These are phyloP conservation scores for Phytophthora fragariaefolia DNA, from an alignment of 352 stramenopile species.

Conservation along the genomic window DNA sequence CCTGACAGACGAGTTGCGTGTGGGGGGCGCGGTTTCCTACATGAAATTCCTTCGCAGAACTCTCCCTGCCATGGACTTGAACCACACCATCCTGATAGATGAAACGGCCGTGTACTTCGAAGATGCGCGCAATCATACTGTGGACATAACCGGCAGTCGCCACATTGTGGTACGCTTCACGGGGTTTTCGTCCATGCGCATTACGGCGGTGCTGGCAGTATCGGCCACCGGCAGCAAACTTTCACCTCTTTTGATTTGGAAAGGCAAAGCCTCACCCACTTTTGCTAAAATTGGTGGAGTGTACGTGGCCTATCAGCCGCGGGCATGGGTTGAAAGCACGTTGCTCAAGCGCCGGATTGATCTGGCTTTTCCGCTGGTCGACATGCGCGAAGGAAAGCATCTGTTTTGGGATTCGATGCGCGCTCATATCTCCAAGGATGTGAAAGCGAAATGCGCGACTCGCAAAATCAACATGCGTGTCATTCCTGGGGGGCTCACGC, in stretches of 20 bases:
- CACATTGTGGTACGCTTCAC: conserved; percentile 36
- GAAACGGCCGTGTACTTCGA: too few relatives aligned
- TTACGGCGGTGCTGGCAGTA: too few relatives aligned
- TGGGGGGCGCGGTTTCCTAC: conserved; percentile 17
- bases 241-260: conserved; percentile 20
- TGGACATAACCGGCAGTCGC: conserved; percentile 15
- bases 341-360: conserved; percentile 8
- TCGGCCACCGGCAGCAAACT: conserved; percentile 17
- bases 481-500: conserved; percentile 14
- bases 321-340: conserved; percentile 21
- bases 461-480: conserved; percentile 1
- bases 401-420: conserved; percentile 33
- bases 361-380: conserved; percentile 6
- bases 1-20: conserved; percentile 19
- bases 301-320: conserved; percentile 7
- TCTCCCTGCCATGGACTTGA: too few relatives aligned
- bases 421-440: conserved; percentile 26
- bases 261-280: conserved; percentile 8
- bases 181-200: conserved; percentile 39
- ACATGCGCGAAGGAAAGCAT: conserved; percentile 3
- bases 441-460: conserved; percentile 16
- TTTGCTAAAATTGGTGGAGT: conserved; percentile 20
- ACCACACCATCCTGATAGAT: too few relatives aligned
- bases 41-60: conserved; percentile 11
- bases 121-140: conserved; percentile 19